phyloP scores from a whole-genome alignment of 805 yeast genomes.

The Saccharomycopsis oosterbeekiorum region DNA sequence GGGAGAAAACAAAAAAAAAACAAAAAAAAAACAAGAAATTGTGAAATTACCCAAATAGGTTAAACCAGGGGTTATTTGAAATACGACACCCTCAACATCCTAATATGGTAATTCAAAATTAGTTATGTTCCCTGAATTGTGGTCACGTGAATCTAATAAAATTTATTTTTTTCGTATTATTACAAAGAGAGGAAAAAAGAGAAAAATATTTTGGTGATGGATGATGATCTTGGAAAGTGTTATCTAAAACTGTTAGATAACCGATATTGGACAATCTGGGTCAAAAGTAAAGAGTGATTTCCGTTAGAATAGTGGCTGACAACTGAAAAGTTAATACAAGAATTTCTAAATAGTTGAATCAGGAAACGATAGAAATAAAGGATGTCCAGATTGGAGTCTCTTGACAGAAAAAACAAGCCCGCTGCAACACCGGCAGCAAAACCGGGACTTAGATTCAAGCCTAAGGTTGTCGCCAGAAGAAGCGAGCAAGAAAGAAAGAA shows the following conservation, averaged over 20 bases:
- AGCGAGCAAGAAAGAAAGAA: conserved; percentile 68
- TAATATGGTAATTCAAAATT: background rate
- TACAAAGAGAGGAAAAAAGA: no score
- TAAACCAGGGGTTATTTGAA: background rate
- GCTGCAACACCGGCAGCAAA: conserved; percentile 25
- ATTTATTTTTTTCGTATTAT: background rate
- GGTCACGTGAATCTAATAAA: background rate
- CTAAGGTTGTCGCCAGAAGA: conserved; percentile 79
- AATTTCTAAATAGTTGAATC: no score
- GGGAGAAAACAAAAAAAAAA: background rate
- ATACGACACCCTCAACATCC: background rate
- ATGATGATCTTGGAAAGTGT: background rate
- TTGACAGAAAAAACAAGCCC: conserved; percentile 2
- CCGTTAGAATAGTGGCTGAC: no score
- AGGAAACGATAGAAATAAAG: background rate
- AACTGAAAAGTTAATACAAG: no score
- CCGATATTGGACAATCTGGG: no score
- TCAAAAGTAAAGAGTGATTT: no score
- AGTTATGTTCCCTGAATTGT: background rate
- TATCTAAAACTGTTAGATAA: no score
- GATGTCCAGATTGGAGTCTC: conserved; percentile 8
- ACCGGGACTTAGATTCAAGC: conserved; percentile 65
- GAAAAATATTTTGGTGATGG: background rate
- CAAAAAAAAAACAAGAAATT: background rate
- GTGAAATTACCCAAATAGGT: background rate